Percentiles rank a stretch among this genome's conserved stretches.
These are phyloP conservation scores for Immersiporthe knoxdaviesiana DNA, from an alignment of 2,329 filamentous ascomycete species.

Conservation along the genomic window DNA sequence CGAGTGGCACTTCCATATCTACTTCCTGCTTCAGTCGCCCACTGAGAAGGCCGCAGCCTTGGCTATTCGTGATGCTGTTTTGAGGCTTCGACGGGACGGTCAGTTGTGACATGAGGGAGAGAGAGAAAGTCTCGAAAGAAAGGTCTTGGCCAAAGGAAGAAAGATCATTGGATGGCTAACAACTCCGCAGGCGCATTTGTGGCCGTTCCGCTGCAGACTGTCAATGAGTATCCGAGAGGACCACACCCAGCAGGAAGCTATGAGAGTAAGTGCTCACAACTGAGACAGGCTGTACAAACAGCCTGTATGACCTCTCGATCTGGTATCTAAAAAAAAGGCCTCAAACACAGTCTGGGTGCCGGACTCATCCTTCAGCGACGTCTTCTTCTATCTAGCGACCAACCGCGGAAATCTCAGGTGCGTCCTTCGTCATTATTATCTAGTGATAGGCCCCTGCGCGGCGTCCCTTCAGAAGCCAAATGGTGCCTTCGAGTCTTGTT, in stretches of 20 bases:
- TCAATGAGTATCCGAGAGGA: slow-evolving; percentile 40
- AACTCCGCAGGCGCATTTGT: slow-evolving; percentile 37
- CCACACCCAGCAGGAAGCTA: slow-evolving; percentile 42
- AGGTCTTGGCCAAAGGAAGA: neutral
- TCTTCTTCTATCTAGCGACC: slow-evolving; percentile 40
- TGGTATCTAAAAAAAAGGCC: neutral
- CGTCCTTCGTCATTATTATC: slow-evolving; percentile 13
- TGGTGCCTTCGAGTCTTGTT: neutral
- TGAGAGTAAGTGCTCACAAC: slow-evolving; percentile 36
- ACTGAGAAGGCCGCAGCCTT: slow-evolving; percentile 39
- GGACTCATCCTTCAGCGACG: slow-evolving; percentile 41
- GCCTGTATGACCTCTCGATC: neutral
- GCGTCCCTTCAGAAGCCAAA: neutral
- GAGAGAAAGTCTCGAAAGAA: neutral
- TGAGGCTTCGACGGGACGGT: slow-evolving; percentile 41
- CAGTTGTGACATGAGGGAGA: slow-evolving; percentile 4
- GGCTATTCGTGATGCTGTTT: slow-evolving; percentile 39
- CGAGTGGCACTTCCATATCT: slow-evolving; percentile 43
- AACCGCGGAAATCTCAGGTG: slow-evolving; percentile 39
- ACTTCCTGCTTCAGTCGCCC: slow-evolving; percentile 40
- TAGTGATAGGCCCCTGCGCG: too few species aligned
- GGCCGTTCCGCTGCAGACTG: slow-evolving; percentile 39
- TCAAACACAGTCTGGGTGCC: slow-evolving; percentile 38
- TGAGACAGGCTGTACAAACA: neutral
- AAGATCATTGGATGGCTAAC: too few species aligned